Conservation (phyloP, 768 basidiomycete genomes). For the Sporobolomyces phaffii region DNA sequence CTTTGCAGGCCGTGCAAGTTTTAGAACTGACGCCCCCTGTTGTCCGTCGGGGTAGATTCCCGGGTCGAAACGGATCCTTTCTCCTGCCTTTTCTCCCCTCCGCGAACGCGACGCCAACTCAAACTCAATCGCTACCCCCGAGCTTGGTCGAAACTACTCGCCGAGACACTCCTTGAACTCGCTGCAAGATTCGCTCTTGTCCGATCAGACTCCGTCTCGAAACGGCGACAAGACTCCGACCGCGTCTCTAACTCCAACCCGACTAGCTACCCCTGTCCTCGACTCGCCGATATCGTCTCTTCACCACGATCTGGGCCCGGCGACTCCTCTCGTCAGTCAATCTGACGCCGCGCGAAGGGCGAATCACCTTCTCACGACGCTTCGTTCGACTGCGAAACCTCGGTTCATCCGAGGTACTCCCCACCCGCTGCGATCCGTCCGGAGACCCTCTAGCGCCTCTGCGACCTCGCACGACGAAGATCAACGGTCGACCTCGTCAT, state of each 20-base stretch:
- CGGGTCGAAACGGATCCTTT: neutral
- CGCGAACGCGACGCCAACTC: conserved; percentile 1
- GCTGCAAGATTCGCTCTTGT: neutral
- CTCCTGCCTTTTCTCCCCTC: conserved; percentile 19
- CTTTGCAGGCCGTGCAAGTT: too few relatives aligned
- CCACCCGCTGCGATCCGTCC: conserved; percentile 50
- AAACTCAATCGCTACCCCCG: conserved; percentile 1
- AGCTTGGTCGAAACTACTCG: conserved; percentile 25
- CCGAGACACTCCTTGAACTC: conserved; percentile 6
- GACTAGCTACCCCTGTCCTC: neutral
- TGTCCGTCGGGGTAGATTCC: too few relatives aligned
- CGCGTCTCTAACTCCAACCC: neutral
- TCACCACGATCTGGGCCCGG: neutral
- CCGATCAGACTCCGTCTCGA: conserved; percentile 14
- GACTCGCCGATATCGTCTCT: conserved; percentile 17
- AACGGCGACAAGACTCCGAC: conserved; percentile 4
- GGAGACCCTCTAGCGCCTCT: neutral
- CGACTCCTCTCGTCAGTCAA: conserved; percentile 13
- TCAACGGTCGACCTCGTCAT: conserved; percentile 50
- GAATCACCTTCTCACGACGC: conserved; percentile 75
- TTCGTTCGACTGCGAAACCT: conserved; percentile 73
- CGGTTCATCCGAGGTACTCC: conserved; percentile 63
- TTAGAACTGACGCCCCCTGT: too few relatives aligned
- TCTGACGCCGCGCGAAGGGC: conserved; percentile 53
- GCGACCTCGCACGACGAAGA: conserved; percentile 4